These are phyloP conservation scores for Mycena galopus DNA, from an alignment of 768 basidiomycete species.

Conservation along the genomic window DNA sequence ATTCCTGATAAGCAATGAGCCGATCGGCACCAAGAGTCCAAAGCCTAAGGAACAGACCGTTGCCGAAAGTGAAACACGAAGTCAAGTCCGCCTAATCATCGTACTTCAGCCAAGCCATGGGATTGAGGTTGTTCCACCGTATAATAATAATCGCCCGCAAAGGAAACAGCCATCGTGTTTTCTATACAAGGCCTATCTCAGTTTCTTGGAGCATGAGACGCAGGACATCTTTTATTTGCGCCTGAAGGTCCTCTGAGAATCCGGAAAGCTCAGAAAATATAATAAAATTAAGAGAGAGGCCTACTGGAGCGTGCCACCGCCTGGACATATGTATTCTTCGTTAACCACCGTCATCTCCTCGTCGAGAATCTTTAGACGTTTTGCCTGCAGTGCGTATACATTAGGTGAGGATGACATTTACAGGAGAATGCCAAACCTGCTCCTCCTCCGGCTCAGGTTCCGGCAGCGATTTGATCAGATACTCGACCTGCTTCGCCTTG, in stretches of 20 bases:
- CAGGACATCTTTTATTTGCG: background rate
- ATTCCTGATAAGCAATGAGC: too few species aligned
- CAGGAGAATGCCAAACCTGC: background rate
- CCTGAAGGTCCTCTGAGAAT: background rate
- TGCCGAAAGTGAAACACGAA: too few species aligned
- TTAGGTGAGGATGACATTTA: background rate
- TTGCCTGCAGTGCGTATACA: background rate
- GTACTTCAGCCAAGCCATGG: too few species aligned
- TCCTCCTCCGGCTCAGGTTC: slow-evolving; percentile 65
- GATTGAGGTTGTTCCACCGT: too few species aligned
- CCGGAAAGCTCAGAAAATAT: background rate
- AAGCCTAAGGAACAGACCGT: too few species aligned
- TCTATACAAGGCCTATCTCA: too few species aligned
- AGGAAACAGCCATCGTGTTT: too few species aligned
- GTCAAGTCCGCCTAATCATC: too few species aligned
- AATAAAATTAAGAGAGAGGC: background rate
- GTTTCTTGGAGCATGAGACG: background rate
- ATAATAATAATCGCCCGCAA: too few species aligned
- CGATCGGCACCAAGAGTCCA: too few species aligned
- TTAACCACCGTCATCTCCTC: background rate
- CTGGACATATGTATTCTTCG: background rate
- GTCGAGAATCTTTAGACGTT: background rate
- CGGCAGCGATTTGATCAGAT: slow-evolving; percentile 84
- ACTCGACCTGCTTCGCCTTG: slow-evolving; percentile 92
- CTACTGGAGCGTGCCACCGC: background rate